A percentile compares a stretch with the other conserved stretches of the same genome.
phyloP scores from a whole-genome alignment of 176 grass and related monocot genomes.

The Aechmea fasciata region DNA sequence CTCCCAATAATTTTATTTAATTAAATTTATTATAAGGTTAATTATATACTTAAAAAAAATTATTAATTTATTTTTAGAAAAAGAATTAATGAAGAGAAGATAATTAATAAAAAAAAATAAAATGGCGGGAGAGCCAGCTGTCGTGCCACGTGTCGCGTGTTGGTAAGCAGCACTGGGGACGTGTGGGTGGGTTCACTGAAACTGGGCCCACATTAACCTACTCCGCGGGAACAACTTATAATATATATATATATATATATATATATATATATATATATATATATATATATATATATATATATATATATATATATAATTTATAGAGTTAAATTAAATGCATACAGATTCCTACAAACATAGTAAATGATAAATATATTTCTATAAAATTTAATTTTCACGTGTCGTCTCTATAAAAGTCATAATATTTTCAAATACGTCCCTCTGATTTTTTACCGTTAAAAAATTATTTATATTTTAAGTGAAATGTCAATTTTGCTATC shows the following conservation, averaged over 20 bases:
- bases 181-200: background rate
- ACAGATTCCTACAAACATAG: no score
- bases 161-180: background rate
- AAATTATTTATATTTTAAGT: no score
- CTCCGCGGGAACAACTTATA: background rate
- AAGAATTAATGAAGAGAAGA: background rate
- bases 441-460: no score
- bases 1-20: background rate
- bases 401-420: no score
- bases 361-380: no score
- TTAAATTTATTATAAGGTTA: background rate
- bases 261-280: no score
- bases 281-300: no score
- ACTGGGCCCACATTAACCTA: background rate
- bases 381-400: no score
- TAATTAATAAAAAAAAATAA: background rate
- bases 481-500: no score
- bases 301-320: no score
- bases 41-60: background rate
- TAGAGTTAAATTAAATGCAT: no score
- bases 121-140: background rate
- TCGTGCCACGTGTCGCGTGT: background rate
- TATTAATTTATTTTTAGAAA: background rate
- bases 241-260: background rate
- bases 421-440: no score